Evolutionary conservation across 805 yeast genomes (phyloP), one percentile per base, ranked within the genome.

Genomic region (Kodamaea kaohsiungensis): DNA sequence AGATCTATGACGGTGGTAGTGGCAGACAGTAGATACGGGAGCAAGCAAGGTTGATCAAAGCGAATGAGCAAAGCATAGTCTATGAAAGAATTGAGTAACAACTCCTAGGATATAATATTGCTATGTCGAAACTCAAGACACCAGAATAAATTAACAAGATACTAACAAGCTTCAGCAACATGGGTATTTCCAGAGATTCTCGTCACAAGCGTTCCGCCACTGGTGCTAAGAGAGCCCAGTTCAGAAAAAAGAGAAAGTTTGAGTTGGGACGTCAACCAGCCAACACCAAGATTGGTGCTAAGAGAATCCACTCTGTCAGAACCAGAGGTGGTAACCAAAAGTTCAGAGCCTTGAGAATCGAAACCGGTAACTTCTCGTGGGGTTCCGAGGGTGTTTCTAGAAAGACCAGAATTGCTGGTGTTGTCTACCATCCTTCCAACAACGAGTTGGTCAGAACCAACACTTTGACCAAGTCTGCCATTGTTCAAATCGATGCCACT

Each of bases 181-280:
- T 93, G 99, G 98, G 99, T 92, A 93, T 93, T 89, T 91, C 98
- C 82, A 93, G 99, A 87, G 98, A 95, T 87, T 93, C 99, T 81
- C 97, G 98, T 85, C 99, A 95, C 92, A 93, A 93, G 90, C 96
- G 99, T 83, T 83, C 98, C 73, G 96, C 96, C 81, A 92, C 99
- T 77, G 99, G 99, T 89, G 99, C 99, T 79, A 92, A 91, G 84
- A 91, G 98, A 83, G 98, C 98, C 81, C 96, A 91, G 83, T 90
- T 87, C 96, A 93, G 98, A 91, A 93, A 93, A 93, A 93, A 93
- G 97, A 87, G 99, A 87, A 95, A 93, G 96, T 93, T 95, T 78
- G 99, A 93, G 85, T 87, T 89, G 80, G 99, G 99, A 72, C 95
- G 99, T 84, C 99, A 95, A 86, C 87, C 97, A 72, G 96, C 99